A percentile compares a stretch with the other conserved stretches of the same genome.
phyloP scores from a whole-genome alignment of 1,284 basidiomycete genomes.

The Anthracocystis panici-leucophaei region DNA sequence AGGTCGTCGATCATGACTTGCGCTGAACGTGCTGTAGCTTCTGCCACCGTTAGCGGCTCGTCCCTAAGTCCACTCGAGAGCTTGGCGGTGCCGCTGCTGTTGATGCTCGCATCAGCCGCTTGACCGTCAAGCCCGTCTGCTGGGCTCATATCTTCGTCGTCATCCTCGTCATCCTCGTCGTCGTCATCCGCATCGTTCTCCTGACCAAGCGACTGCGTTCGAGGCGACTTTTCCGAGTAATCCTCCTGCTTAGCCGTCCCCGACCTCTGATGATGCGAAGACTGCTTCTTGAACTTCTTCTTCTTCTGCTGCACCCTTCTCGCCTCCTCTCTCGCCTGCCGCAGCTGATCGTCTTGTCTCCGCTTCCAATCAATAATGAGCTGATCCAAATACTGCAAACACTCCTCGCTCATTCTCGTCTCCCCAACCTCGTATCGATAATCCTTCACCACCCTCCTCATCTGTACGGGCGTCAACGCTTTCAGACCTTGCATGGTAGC shows the following conservation, averaged over 20 bases:
- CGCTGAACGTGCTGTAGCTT: conserved; percentile 35
- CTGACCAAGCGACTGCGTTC: conserved; percentile 14
- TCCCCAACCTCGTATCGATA: conserved; percentile 97
- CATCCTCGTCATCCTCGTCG: conserved; percentile 14
- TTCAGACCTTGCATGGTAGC: conserved; percentile 89
- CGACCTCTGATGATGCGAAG: conserved; percentile 39
- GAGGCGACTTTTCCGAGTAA: conserved; percentile 7
- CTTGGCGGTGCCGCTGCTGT: conserved; percentile 45
- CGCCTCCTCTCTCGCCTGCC: conserved; percentile 40
- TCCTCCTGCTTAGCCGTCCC: conserved; percentile 60
- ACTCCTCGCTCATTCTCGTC: conserved; percentile 91
- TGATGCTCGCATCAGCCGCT: conserved; percentile 26
- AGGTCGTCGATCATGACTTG: conserved; percentile 57
- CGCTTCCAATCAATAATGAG: conserved; percentile 96
- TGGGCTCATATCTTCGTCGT: conserved; percentile 9
- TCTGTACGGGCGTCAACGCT: conserved; percentile 90
- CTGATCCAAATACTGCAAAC: conserved; percentile 89
- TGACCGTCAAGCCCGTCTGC: conserved; percentile 9
- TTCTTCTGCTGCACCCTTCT: conserved; percentile 24
- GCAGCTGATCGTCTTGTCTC: conserved; percentile 45
- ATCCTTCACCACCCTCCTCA: conserved; percentile 90
- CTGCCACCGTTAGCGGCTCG: conserved; percentile 44
- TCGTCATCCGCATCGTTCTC: conserved; percentile 12
- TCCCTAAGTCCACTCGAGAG: background rate
- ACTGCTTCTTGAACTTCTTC: conserved; percentile 32